Conservation (phyloP, 495 filamentous ascomycete genomes). For the Talaromyces adpressus region DNA sequence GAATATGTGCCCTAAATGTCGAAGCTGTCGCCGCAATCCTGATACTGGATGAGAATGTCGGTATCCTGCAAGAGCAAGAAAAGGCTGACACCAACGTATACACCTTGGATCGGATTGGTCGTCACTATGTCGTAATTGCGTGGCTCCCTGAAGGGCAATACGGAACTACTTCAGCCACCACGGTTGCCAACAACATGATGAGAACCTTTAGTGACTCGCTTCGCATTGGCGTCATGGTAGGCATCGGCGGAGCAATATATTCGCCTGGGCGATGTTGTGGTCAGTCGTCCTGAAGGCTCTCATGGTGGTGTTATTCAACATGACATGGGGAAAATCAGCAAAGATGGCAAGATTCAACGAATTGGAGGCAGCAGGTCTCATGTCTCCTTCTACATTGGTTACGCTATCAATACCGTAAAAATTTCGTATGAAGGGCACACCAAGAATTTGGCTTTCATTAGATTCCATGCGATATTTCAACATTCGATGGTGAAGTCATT, state of each 20-base stretch:
- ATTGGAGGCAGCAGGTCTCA: too few species aligned
- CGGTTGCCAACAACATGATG: conserved; percentile 16
- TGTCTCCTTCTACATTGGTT: too few species aligned
- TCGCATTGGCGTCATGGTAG: conserved; percentile 24
- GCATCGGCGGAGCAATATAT: conserved; percentile 25
- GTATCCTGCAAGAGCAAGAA: conserved; percentile 7
- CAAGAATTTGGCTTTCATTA: too few species aligned
- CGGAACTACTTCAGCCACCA: conserved; percentile 22
- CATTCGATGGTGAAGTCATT: too few species aligned
- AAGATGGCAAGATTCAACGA: conserved; percentile 18
- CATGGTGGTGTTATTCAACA: conserved; percentile 25
- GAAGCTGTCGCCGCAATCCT: conserved; percentile 23
- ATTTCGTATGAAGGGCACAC: too few species aligned
- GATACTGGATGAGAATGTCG: conserved; percentile 23
- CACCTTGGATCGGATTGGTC: conserved; percentile 19
- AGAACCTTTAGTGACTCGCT: conserved; percentile 15
- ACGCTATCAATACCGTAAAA: too few species aligned
- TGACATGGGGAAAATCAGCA: conserved; percentile 28
- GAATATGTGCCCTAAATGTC: conserved; percentile 2
- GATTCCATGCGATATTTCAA: too few species aligned
- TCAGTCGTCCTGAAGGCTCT: conserved; percentile 19
- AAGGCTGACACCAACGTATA: conserved; percentile 22
- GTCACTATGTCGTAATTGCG: conserved; percentile 29
- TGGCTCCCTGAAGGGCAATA: conserved; percentile 15
- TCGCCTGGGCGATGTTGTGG: conserved; percentile 30